Conservation (phyloP, 2,329 filamentous ascomycete genomes). For the Blastomyces percursus region DNA sequence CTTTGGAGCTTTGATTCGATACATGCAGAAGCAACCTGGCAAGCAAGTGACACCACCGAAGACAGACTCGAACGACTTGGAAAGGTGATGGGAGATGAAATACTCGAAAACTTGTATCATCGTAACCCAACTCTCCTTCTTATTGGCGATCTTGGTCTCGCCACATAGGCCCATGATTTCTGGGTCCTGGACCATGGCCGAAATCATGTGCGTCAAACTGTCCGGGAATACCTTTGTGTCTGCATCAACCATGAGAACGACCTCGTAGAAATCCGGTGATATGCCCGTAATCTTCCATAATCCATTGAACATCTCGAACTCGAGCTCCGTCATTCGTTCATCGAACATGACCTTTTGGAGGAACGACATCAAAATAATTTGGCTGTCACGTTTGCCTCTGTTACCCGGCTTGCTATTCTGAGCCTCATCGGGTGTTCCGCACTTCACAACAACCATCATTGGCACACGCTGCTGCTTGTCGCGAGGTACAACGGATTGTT, state of each 20-base stretch:
- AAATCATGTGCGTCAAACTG: conserved; percentile 96
- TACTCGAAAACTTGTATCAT: conserved; percentile 97
- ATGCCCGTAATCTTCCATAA: conserved; percentile 98
- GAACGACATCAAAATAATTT: conserved; percentile 99
- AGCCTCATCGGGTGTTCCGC: conserved; percentile 80
- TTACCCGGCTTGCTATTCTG: conserved; percentile 82
- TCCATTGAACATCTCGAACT: conserved; percentile 99
- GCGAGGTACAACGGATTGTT: conserved; percentile 61
- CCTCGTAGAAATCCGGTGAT: conserved; percentile 94
- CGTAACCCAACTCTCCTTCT: conserved; percentile 84
- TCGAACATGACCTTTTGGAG: conserved; percentile 99
- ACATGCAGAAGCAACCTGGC: conserved; percentile 99
- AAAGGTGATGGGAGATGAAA: conserved; percentile 94
- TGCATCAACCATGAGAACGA: conserved; percentile 97
- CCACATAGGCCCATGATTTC: conserved; percentile 99
- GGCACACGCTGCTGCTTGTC: conserved; percentile 95
- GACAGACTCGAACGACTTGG: conserved; percentile 95
- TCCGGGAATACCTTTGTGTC: conserved; percentile 99
- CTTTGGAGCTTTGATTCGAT: conserved; percentile 98
- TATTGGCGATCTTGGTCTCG: conserved; percentile 99
- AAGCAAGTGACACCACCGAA: conserved; percentile 99
- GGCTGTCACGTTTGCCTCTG: conserved; percentile 95
- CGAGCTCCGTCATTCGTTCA: conserved; percentile 97
- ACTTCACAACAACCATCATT: conserved; percentile 95
- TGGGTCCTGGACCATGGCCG: conserved; percentile 97